Evolutionary conservation across 495 filamentous ascomycete genomes (phyloP).

Genomic region (Astrothelium subdiscretum): DNA sequence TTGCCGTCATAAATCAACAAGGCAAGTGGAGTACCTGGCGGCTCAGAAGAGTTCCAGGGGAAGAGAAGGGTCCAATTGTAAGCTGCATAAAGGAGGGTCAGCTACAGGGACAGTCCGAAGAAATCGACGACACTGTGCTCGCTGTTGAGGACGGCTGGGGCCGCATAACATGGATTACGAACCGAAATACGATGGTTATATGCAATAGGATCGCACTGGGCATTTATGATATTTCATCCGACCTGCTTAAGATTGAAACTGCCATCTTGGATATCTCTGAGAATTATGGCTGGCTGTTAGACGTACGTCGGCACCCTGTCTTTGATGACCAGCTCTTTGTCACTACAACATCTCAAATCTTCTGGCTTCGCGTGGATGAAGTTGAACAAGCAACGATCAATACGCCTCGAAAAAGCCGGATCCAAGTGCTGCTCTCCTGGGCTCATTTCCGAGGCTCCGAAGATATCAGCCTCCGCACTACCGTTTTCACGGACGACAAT

Average conservation of each 20-base stretch:
- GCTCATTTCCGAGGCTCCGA: constrained; percentile 35
- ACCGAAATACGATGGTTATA: constrained; percentile 23
- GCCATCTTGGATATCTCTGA: constrained; percentile 6
- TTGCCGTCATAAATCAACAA: constrained; percentile 59
- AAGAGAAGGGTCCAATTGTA: neutral
- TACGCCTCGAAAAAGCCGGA: neutral
- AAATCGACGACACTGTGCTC: neutral
- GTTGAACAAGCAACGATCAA: neutral
- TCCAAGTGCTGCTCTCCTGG: constrained; percentile 1
- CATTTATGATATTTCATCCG: constrained; percentile 17
- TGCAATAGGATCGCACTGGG: constrained; percentile 20
- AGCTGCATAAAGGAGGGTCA: neutral
- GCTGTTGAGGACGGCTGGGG: constrained; percentile 28
- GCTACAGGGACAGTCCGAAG: neutral
- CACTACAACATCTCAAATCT: constrained; percentile 23
- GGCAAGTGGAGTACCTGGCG: constrained; percentile 74
- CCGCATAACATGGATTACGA: constrained; percentile 25
- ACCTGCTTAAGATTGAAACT: constrained; percentile 6
- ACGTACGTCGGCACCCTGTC: constrained; percentile 16
- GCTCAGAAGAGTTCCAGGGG: constrained; percentile 32
- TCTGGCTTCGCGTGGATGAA: constrained; percentile 11
- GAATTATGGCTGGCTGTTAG: constrained; percentile 25
- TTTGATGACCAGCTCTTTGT: constrained; percentile 21
- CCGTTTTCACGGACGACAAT: constrained; percentile 17
- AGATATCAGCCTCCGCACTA: constrained; percentile 11